Evolutionary conservation across 495 filamentous ascomycete genomes (phyloP).

Genomic region (Neurospora tetraspora): DNA sequence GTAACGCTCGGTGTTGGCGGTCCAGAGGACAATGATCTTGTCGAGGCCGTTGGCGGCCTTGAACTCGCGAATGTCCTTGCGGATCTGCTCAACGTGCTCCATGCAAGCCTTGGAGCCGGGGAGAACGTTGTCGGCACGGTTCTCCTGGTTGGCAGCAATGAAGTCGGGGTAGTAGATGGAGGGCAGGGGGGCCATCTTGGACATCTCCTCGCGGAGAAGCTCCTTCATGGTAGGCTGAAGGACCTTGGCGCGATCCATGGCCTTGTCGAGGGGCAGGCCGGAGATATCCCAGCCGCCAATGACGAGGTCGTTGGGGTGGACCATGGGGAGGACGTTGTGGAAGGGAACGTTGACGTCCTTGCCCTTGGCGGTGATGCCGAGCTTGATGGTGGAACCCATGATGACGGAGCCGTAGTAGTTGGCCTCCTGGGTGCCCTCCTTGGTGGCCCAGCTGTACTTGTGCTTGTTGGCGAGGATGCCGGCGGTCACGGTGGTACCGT

Average conservation of each 20-base stretch:
- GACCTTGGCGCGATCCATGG: slow-evolving; percentile 94
- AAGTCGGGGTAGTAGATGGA: slow-evolving; percentile 99
- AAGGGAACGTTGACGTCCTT: slow-evolving; percentile 95
- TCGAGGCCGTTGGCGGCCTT: slow-evolving; percentile 78
- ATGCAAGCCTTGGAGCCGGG: slow-evolving; percentile 70
- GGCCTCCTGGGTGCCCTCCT: slow-evolving; percentile 70
- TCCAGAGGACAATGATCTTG: slow-evolving; percentile 98
- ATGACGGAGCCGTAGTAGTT: slow-evolving; percentile 98
- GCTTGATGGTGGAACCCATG: slow-evolving; percentile 95
- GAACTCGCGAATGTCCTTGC: slow-evolving; percentile 93
- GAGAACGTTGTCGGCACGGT: slow-evolving; percentile 87
- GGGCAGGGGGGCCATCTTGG: slow-evolving; percentile 76
- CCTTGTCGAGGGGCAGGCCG: slow-evolving; percentile 71
- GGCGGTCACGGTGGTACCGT: slow-evolving; percentile 92
- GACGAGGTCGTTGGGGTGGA: slow-evolving; percentile 91
- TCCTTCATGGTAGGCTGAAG: slow-evolving; percentile 87
- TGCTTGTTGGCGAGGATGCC: slow-evolving; percentile 95
- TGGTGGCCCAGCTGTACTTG: slow-evolving; percentile 81
- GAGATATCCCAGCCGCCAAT: slow-evolving; percentile 98
- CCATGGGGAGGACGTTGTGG: slow-evolving; percentile 90
- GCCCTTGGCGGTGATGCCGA: slow-evolving; percentile 78
- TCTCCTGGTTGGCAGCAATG: slow-evolving; percentile 97
- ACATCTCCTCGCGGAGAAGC: slow-evolving; percentile 87
- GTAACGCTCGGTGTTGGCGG: slow-evolving; percentile 96
- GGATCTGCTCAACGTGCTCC: slow-evolving; percentile 88